A percentile compares a stretch with the other conserved stretches of the same genome.
Conservation (phyloP, 1,284 basidiomycete species). For the Trichosporon sp. region DNA sequence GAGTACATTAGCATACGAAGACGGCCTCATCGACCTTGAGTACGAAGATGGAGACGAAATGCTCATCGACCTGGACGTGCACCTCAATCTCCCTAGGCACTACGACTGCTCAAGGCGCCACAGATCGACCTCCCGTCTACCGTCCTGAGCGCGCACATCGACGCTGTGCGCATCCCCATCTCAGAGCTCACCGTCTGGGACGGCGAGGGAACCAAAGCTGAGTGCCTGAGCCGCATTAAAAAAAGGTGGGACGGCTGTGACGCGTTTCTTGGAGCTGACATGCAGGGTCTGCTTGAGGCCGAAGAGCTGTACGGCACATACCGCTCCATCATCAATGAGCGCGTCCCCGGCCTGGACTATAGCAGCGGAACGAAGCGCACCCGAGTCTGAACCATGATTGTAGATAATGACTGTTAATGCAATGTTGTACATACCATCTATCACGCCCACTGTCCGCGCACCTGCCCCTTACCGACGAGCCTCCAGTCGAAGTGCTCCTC, state of each 20-base stretch:
- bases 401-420: neutral
- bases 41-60: neutral
- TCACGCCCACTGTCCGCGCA: conserved; percentile 38
- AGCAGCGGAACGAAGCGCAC: neutral
- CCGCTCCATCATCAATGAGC: neutral
- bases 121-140: neutral
- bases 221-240: neutral
- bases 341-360: neutral
- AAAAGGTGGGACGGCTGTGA: neutral
- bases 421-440: neutral
- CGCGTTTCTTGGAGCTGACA: neutral
- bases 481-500: conserved; percentile 51
- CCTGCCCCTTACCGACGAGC: conserved; percentile 50
- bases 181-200: conserved; percentile 4
- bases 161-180: conserved; percentile 1
- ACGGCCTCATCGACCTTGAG: conserved; percentile 9
- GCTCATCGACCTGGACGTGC: conserved; percentile 5
- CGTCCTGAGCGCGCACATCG: neutral
- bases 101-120: neutral
- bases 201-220: conserved; percentile 9
- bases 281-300: neutral
- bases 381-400: neutral
- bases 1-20: neutral
- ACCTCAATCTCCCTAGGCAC: neutral
- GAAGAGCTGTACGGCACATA: neutral